These are phyloP conservation scores for Aspergillus fischeri DNA, from an alignment of 2,329 filamentous ascomycete species.

Conservation along the genomic window DNA sequence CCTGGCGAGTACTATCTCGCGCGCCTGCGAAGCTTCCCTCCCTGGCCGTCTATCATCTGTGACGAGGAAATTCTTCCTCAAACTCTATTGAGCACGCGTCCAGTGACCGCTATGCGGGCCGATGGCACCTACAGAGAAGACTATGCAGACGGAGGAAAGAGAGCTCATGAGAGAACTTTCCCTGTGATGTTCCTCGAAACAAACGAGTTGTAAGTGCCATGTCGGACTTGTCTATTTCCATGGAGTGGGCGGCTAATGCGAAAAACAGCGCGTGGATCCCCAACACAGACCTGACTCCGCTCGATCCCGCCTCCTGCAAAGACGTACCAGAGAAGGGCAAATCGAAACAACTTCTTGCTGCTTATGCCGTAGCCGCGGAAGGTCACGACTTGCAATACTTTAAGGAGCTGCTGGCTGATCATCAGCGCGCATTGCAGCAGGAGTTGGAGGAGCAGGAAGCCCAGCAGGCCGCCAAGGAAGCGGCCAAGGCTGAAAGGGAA, in stretches of 20 bases:
- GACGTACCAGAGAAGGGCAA: slow-evolving; percentile 65
- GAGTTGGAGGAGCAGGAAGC: slow-evolving; percentile 65
- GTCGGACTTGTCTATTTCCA: slow-evolving; percentile 2
- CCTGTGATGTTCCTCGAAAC: slow-evolving; percentile 93
- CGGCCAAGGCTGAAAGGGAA: slow-evolving; percentile 50
- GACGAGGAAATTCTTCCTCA: slow-evolving; percentile 91
- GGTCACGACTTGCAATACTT: slow-evolving; percentile 74
- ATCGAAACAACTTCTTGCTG: slow-evolving; percentile 73
- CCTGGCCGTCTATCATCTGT: slow-evolving; percentile 91
- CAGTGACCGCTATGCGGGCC: slow-evolving; percentile 73
- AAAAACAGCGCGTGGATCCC: slow-evolving; percentile 75
- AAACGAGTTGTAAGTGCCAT: slow-evolving; percentile 85
- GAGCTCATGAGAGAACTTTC: slow-evolving; percentile 77
- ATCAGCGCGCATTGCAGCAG: slow-evolving; percentile 53
- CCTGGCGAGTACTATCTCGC: slow-evolving; percentile 91
- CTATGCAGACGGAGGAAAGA: slow-evolving; percentile 83
- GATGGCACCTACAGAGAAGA: slow-evolving; percentile 87
- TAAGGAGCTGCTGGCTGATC: slow-evolving; percentile 68
- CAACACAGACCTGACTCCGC: slow-evolving; percentile 74
- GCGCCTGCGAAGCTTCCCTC: slow-evolving; percentile 88
- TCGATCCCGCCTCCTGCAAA: slow-evolving; percentile 69
- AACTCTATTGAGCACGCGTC: slow-evolving; percentile 69
- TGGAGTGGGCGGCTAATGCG: slow-evolving; percentile 9
- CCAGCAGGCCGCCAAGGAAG: slow-evolving; percentile 53
- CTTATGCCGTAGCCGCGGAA: slow-evolving; percentile 76